A percentile compares a stretch with the other conserved stretches of the same genome.
Evolutionary conservation across 495 filamentous ascomycete genomes (phyloP).

Genomic region (Penicillium goetzii): DNA sequence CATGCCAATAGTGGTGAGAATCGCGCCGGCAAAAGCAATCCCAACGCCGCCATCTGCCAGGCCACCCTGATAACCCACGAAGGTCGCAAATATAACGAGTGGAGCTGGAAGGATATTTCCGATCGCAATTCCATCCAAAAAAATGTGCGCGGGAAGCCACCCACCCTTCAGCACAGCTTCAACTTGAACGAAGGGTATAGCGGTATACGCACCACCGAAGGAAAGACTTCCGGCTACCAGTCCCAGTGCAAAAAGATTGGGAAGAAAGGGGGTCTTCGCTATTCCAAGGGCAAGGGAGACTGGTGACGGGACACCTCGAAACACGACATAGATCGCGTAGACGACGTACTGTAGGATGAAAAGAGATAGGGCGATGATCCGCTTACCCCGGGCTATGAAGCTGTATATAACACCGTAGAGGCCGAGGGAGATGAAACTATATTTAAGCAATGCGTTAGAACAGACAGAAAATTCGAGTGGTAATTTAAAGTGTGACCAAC

Average conservation of each 20-base stretch:
- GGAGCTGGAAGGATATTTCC: background rate
- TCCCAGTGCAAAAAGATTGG: background rate
- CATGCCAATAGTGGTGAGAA: background rate
- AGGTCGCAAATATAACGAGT: background rate
- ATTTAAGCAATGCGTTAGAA: too few species aligned
- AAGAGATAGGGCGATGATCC: background rate
- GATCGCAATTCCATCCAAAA: background rate
- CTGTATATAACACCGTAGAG: conserved; percentile 9
- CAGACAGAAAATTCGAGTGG: background rate
- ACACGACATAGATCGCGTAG: conserved; percentile 5
- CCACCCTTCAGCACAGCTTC: conserved; percentile 2
- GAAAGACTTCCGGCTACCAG: conserved; percentile 7
- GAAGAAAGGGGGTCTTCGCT: background rate
- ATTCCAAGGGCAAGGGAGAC: conserved; percentile 6
- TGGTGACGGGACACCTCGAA: conserved; percentile 1
- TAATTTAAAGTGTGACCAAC: background rate
- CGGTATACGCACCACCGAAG: conserved; percentile 2
- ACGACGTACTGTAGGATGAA: conserved; percentile 6
- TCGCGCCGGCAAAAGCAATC: background rate
- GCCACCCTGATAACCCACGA: conserved; percentile 1
- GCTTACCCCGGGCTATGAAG: conserved; percentile 1
- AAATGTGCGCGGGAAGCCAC: conserved; percentile 3
- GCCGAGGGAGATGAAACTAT: conserved; percentile 5
- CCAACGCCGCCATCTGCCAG: background rate
- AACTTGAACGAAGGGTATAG: background rate